Conservation (phyloP, 2,329 filamentous ascomycete genomes). For the Trematosphaeria pertusa region DNA sequence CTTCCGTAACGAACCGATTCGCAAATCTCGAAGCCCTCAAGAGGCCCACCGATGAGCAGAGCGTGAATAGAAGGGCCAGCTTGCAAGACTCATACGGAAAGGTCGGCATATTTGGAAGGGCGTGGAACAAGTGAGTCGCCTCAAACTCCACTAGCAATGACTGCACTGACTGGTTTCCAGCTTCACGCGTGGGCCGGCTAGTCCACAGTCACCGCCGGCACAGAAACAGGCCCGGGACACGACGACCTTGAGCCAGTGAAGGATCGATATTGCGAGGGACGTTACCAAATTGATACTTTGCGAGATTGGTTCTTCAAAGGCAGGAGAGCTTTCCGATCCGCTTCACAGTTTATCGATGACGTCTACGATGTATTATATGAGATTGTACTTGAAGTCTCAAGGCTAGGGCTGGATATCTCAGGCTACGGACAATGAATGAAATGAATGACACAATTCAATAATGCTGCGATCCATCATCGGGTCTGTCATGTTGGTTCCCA, state of each 20-base stretch:
- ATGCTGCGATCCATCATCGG: not conserved
- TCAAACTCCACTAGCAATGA: not conserved
- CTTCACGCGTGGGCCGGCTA: slow-evolving; percentile 41
- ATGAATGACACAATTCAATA: too few species aligned
- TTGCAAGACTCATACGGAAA: slow-evolving; percentile 44
- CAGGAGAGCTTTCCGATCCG: too few species aligned
- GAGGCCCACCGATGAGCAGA: slow-evolving; percentile 37
- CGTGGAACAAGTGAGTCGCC: slow-evolving; percentile 45
- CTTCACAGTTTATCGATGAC: too few species aligned
- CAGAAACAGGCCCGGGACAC: slow-evolving; percentile 31
- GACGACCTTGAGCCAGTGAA: slow-evolving; percentile 34
- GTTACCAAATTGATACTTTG: too few species aligned
- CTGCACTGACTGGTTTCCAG: slow-evolving; percentile 25
- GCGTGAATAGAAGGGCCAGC: slow-evolving; percentile 35
- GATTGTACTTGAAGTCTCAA: too few species aligned
- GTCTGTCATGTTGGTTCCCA: too few species aligned
- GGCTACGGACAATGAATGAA: too few species aligned
- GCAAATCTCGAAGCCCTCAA: slow-evolving; percentile 43
- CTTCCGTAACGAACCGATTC: slow-evolving; percentile 42
- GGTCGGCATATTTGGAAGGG: slow-evolving; percentile 37
- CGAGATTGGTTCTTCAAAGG: too few species aligned
- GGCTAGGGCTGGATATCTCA: too few species aligned
- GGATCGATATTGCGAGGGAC: not conserved
- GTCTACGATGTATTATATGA: too few species aligned
- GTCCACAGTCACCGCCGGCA: slow-evolving; percentile 6